Evolutionary conservation across 257 asterid species (phyloP).

Genomic region (Echites panduratus): DNA sequence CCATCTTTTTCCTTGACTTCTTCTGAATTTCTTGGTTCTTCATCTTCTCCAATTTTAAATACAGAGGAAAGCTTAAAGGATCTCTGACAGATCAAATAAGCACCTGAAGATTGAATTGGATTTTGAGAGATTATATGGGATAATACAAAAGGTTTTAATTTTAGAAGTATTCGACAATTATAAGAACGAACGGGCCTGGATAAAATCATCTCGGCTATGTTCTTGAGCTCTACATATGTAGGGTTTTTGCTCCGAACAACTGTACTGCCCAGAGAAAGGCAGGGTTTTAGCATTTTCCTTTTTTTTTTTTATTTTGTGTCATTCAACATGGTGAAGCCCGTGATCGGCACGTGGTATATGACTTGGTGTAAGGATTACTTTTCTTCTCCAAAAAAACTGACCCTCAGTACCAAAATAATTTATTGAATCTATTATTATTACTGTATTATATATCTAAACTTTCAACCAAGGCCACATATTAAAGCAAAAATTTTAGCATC

Average conservation of each 20-base stretch:
- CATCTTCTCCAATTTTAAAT: not conserved
- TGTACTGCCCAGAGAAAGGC: not conserved
- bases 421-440: no score
- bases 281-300: not conserved
- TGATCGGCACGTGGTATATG: no score
- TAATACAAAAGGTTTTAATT: slow-evolving; percentile 10
- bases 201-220: slow-evolving; percentile 27
- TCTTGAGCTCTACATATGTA: not conserved
- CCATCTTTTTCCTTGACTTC: slow-evolving; percentile 16
- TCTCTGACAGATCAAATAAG: slow-evolving; percentile 23
- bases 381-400: no score
- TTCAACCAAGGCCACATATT: no score
- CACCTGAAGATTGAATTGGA: slow-evolving; percentile 6
- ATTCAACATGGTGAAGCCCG: no score
- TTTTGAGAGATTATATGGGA: slow-evolving; percentile 14
- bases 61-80: slow-evolving; percentile 36
- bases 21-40: slow-evolving; percentile 7
- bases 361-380: no score
- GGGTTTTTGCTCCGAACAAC: not conserved
- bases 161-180: slow-evolving; percentile 13
- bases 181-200: slow-evolving; percentile 25
- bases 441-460: no score
- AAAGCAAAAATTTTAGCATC: no score
- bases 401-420: no score
- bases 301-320: not conserved